Conservation (phyloP, 257 asterid species). For the Ophiorrhiza pumila region DNA sequence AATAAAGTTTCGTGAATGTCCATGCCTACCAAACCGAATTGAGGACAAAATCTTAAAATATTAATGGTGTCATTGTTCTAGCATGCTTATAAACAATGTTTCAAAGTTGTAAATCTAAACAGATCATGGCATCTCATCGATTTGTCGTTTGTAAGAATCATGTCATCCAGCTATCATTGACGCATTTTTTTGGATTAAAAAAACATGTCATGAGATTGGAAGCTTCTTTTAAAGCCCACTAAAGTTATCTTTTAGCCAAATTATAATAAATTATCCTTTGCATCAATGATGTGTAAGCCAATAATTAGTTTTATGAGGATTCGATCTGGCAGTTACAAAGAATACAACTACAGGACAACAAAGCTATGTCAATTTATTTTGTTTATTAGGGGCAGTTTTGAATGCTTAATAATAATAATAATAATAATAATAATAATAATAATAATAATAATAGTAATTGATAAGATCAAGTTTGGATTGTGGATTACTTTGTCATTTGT, state of each 20-base stretch:
- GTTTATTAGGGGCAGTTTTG: background rate
- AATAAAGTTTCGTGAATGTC: background rate
- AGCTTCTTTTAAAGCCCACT: conserved; percentile 35
- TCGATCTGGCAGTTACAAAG: conserved; percentile 28
- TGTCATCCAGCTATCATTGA: conserved; percentile 32
- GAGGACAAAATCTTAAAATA: background rate
- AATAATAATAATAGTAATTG: conserved; percentile 9
- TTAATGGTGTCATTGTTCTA: conserved; percentile 1
- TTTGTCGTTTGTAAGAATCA: conserved; percentile 32
- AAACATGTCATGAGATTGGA: conserved; percentile 21
- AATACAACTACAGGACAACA: conserved; percentile 10
- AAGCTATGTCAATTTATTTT: conserved; percentile 1
- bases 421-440: background rate
- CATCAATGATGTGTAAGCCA: conserved; percentile 24
- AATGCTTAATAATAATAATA: background rate
- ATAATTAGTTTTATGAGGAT: conserved; percentile 20
- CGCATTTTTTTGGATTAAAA: conserved; percentile 42
- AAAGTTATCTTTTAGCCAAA: conserved; percentile 20
- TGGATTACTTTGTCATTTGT: conserved; percentile 11
- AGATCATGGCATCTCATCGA: conserved; percentile 9
- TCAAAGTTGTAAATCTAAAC: background rate
- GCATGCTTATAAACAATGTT: conserved; percentile 1
- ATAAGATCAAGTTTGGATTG: conserved; percentile 26
- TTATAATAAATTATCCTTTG: conserved; percentile 21
- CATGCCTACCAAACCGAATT: background rate